Conservation (phyloP, 257 asterid genomes). For the Penstemon barbatus region DNA sequence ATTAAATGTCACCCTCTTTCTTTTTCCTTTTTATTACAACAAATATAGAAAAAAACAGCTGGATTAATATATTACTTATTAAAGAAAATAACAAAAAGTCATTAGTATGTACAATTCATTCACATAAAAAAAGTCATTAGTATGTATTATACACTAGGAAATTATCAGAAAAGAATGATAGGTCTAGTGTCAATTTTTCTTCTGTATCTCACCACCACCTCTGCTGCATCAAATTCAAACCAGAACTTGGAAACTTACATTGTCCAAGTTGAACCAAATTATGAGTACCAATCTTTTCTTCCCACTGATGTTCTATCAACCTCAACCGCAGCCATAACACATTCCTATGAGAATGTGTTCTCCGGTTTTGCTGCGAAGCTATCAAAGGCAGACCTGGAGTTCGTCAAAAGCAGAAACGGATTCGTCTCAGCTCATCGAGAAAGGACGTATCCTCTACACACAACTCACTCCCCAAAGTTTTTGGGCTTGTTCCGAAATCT, state of each 20-base stretch:
- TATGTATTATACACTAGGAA: too few relatives aligned
- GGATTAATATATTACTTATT: too few relatives aligned
- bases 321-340: constrained; percentile 19
- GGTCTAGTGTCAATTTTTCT: too few relatives aligned
- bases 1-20: too few relatives aligned
- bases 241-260: constrained; percentile 36
- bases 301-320: constrained; percentile 8
- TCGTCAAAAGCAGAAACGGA: constrained; percentile 33
- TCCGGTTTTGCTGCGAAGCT: constrained; percentile 51
- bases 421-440: constrained; percentile 41
- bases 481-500: constrained; percentile 43
- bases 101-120: too few relatives aligned
- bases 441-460: constrained; percentile 30
- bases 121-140: too few relatives aligned
- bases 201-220: too few relatives aligned
- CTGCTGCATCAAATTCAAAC: too few relatives aligned
- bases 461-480: constrained; percentile 51
- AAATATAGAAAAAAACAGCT: too few relatives aligned
- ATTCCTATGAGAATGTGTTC: constrained; percentile 42
- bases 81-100: too few relatives aligned
- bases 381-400: constrained; percentile 32
- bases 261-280: constrained; percentile 40
- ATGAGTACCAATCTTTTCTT: constrained; percentile 36
- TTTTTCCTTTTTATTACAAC: too few relatives aligned
- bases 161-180: too few relatives aligned